phyloP scores from a whole-genome alignment of 1,139 yeast genomes.

The Magnusiomyces ingens region DNA sequence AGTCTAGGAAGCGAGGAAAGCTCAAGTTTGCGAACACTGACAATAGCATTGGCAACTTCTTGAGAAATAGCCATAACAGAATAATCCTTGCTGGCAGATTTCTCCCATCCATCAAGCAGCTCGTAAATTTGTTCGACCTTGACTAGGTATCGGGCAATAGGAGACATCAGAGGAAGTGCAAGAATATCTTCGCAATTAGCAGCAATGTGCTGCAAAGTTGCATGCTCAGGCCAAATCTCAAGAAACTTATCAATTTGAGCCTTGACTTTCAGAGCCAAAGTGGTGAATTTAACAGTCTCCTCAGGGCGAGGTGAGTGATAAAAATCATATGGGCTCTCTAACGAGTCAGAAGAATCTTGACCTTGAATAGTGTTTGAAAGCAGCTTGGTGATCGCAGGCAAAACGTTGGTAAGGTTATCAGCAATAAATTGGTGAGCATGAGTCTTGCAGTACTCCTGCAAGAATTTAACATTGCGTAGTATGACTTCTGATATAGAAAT shows the following conservation, averaged over 20 bases:
- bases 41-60: constrained; percentile 59
- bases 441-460: constrained; percentile 10
- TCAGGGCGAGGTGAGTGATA: constrained; percentile 58
- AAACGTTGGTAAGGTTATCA: constrained; percentile 9
- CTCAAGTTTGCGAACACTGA: constrained; percentile 87
- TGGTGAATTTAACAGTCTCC: constrained; percentile 58
- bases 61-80: constrained; percentile 53
- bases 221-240: constrained; percentile 91
- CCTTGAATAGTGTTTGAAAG: constrained; percentile 12
- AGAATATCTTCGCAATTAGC: constrained; percentile 65
- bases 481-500: constrained; percentile 7
- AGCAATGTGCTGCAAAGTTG: constrained; percentile 64
- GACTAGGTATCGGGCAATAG: constrained; percentile 70
- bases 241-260: constrained; percentile 45
- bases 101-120: constrained; percentile 85
- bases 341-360: constrained; percentile 11
- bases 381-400: constrained; percentile 11
- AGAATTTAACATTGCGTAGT: constrained; percentile 9
- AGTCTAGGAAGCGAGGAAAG: constrained; percentile 78
- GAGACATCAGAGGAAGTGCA: constrained; percentile 54
- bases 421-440: constrained; percentile 11
- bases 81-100: constrained; percentile 76
- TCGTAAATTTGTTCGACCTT: constrained; percentile 85
- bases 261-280: constrained; percentile 45
- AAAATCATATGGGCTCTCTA: constrained; percentile 44